Base-by-base conservation (phyloP, 2,329 filamentous ascomycete genomes). In the Arthrobotrys conoides region DNA sequence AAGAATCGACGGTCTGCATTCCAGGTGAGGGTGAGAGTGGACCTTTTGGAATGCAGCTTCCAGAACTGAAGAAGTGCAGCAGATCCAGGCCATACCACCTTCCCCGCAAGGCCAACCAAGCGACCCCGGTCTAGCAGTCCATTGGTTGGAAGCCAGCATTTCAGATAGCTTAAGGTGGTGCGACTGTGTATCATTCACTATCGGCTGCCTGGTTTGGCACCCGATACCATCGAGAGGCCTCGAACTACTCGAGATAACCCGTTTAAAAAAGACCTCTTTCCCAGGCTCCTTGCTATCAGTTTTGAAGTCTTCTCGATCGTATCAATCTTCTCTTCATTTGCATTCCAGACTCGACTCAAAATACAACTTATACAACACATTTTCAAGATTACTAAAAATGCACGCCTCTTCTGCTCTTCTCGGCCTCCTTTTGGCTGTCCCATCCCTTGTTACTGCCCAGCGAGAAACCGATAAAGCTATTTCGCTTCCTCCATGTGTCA, bases 11-110 rank as follows among this genome's bases (percentile, higher is more conserved):
- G 51, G 16, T 36, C 46, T 57, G 44, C 48, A 64, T 65, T 71
- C 68, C 46, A 48, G 46, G 44, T 20, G 57, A 46, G 51, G n/a
- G 8, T 55, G 2, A 14, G 24, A 20, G 20, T 18, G 33, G 14
- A 27, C 49, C 30, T 20, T 9, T 46, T 57, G 67, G 67, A 77
- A 77, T 53, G 67, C 53, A 77, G 67, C 73, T 77, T 71, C 73
- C 73, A 51, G 49, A 77, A 77, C n/a, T 22, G 73, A 67, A 20
- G 22, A 71, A 61, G 51, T 14, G 67, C 73, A 55, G 73, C 57
- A 77, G 73, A 71, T 71, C 66, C n/a, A 63, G 6, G 10, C 22
- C 53, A 44, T 57, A 64, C 33, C 53, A 77, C 73, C 73, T 77
- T 77, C 73, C 67, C 51, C 27, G 46, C 44, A 48, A 36, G 38